Evolutionary conservation across 2,329 filamentous ascomycete genomes (phyloP).

Genomic region (Epichloe hybrida): DNA sequence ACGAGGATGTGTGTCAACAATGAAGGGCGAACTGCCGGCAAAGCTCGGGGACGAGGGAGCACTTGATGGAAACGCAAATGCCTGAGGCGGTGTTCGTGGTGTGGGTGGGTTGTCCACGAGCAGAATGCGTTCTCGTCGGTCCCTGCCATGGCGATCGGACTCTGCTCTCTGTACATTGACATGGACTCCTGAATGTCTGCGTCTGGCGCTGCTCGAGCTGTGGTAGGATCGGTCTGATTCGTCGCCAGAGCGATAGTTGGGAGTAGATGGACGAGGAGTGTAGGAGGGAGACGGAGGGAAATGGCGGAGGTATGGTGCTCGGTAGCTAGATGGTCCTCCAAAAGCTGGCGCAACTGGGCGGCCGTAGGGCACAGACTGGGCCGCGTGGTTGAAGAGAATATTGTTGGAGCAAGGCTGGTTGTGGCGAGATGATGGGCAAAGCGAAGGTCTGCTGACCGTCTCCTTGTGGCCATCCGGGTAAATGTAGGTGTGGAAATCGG

Average conservation of each 20-base stretch:
- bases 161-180: slow-evolving; percentile 25
- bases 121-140: slow-evolving; percentile 26
- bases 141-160: slow-evolving; percentile 17
- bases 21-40: slow-evolving; percentile 11
- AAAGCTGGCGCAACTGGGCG: slow-evolving; percentile 11
- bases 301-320: slow-evolving; percentile 13
- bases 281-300: slow-evolving; percentile 30
- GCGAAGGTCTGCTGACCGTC: slow-evolving; percentile 20
- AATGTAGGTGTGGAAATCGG: slow-evolving; percentile 31
- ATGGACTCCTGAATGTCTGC: slow-evolving; percentile 22
- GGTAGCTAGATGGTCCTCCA: neutral
- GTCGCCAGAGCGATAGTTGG: slow-evolving; percentile 24
- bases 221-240: slow-evolving; percentile 22
- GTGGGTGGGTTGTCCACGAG: slow-evolving; percentile 32
- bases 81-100: slow-evolving; percentile 32
- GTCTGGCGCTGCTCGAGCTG: slow-evolving; percentile 19
- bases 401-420: slow-evolving; percentile 29
- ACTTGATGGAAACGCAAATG: slow-evolving; percentile 25
- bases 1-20: slow-evolving; percentile 13
- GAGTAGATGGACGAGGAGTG: slow-evolving; percentile 17
- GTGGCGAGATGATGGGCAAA: slow-evolving; percentile 26
- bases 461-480: slow-evolving; percentile 30
- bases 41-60: slow-evolving; percentile 25
- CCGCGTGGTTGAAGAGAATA: slow-evolving; percentile 27
- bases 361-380: slow-evolving; percentile 20